These are phyloP conservation scores for Alternaria viburni DNA, from an alignment of 2,329 filamentous ascomycete species.

Conservation along the genomic window DNA sequence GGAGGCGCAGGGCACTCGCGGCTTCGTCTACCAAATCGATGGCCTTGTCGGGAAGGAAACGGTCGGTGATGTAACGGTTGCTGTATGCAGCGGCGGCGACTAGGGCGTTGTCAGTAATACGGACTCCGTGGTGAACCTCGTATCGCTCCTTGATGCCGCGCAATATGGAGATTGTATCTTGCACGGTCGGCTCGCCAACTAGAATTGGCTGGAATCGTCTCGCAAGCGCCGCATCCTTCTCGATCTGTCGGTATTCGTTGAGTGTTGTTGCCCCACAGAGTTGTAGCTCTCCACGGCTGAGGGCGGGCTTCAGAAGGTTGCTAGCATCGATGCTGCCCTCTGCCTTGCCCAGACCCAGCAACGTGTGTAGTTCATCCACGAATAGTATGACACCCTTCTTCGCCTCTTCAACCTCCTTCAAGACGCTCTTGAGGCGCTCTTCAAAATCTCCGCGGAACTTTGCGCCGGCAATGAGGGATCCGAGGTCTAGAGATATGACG, in stretches of 20 bases:
- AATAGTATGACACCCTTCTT: constrained; percentile 92
- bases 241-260: constrained; percentile 89
- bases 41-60: constrained; percentile 94
- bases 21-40: constrained; percentile 98
- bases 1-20: constrained; percentile 84
- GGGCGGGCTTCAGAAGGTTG: constrained; percentile 89
- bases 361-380: constrained; percentile 90
- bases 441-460: constrained; percentile 98
- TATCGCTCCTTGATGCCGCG: constrained; percentile 98
- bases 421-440: constrained; percentile 85
- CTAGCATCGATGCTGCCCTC: constrained; percentile 97
- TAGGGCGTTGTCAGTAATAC: constrained; percentile 89
- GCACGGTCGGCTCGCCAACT: constrained; percentile 88
- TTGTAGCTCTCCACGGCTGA: constrained; percentile 92
- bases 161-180: constrained; percentile 93
- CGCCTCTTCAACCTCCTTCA: constrained; percentile 89
- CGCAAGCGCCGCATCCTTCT: constrained; percentile 93
- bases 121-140: constrained; percentile 94
- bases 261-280: constrained; percentile 95
- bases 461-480: constrained; percentile 90
- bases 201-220: constrained; percentile 92
- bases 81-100: constrained; percentile 91
- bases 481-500: constrained; percentile 86
- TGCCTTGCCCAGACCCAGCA: constrained; percentile 90
- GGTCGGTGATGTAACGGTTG: constrained; percentile 95